These are phyloP conservation scores for Verticillium albo-atrum DNA, from an alignment of 2,329 filamentous ascomycete species.

Conservation along the genomic window DNA sequence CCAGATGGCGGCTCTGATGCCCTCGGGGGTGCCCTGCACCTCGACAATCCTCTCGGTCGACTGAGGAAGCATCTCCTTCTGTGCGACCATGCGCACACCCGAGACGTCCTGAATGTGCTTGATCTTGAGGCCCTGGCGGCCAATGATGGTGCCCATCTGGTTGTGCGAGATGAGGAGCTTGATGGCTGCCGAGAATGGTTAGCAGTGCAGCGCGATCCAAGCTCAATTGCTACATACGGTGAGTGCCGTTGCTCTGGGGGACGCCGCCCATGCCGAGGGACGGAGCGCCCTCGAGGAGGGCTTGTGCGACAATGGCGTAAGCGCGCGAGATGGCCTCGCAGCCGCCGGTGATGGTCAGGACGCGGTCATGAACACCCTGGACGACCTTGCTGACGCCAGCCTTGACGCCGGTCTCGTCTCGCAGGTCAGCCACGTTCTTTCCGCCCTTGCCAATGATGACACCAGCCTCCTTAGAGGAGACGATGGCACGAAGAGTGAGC, in stretches of 20 bases:
- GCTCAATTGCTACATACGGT: conserved; percentile 65
- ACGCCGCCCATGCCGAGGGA: conserved; percentile 95
- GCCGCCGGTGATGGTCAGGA: conserved; percentile 89
- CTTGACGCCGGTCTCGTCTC: conserved; percentile 96
- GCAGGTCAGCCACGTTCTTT: conserved; percentile 95
- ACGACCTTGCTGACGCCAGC: conserved; percentile 99
- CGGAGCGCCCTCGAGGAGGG: conserved; percentile 87
- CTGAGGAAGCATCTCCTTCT: conserved; percentile 99
- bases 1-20: conserved; percentile 95
- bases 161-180: conserved; percentile 99
- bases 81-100: conserved; percentile 96
- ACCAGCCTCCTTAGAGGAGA: conserved; percentile 97
- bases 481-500: conserved; percentile 92
- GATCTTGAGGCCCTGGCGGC: conserved; percentile 93
- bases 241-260: conserved; percentile 81
- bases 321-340: conserved; percentile 86
- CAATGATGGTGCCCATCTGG: conserved; percentile 99
- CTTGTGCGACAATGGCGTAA: conserved; percentile 88
- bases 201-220: conserved; percentile 13
- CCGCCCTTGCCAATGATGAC: conserved; percentile 99
- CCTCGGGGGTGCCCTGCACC: conserved; percentile 89
- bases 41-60: conserved; percentile 98
- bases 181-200: conserved; percentile 59
- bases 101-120: conserved; percentile 98
- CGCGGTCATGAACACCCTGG: conserved; percentile 93